Base-by-base conservation (phyloP, 768 basidiomycete genomes). In the Russula foetens region DNA sequence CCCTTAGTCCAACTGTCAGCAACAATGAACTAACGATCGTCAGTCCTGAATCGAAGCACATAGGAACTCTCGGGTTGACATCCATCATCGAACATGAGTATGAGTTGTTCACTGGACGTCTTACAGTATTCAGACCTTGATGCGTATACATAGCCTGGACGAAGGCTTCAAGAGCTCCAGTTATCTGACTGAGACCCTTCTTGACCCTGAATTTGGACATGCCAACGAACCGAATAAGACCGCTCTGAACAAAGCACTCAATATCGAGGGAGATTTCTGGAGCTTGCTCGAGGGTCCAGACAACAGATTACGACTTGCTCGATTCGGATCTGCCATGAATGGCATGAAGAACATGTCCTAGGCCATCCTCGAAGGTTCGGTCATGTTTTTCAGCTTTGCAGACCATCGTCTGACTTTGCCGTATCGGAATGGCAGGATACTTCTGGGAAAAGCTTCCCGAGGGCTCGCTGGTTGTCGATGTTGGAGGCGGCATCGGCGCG, bases 91-190 rank as follows among this genome's bases (percentile, higher is more conserved):
- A n/a, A n/a, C n/a, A n/a, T n/a, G n/a, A n/a, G n/a, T n/a, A n/a
- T n/a, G n/a, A n/a, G n/a, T n/a, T n/a, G n/a, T n/a, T n/a, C n/a
- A n/a, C n/a, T n/a, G n/a, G n/a, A n/a, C n/a, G n/a, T n/a, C n/a
- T n/a, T n/a, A n/a, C n/a, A n/a, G n/a, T n/a, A n/a, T 33, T 33
- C 31, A 33, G 31, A 33, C 9, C 9, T 33, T 49, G 12, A 56
- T 31, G 24, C n/a, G 1, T 28, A n/a, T 21, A n/a, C n/a, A 15
- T 11, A 56, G 56, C 3, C 56, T 56, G 35, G 69, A 69, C 44
- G 69, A 70, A 19, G 63, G 44, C 0, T 62, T 65, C 58, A 69
- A 69, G 43, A 45, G 56, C 8, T 61, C 63, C 9, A 63, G 64
- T 1, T 68, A 69, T 51, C 56, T 70, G 9, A 15, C 63, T 1